phyloP scores from a whole-genome alignment of 2,329 filamentous ascomycete species.

The Xylariaceae sp. region DNA sequence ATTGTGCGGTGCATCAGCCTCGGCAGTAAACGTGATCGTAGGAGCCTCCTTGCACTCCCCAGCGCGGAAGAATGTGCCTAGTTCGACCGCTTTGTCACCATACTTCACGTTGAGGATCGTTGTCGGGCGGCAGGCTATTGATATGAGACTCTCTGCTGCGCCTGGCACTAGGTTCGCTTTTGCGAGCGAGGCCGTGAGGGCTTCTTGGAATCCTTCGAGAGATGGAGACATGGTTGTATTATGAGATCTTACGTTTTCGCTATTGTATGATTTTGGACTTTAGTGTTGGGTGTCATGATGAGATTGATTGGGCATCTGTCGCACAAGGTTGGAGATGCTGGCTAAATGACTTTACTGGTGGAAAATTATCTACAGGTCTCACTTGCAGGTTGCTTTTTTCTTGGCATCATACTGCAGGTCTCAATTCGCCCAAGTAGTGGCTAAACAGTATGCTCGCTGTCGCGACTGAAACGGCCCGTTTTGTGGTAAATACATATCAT shows the following conservation, averaged over 20 bases:
- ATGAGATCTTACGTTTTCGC: too few relatives aligned
- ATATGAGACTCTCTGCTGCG: conserved; percentile 37
- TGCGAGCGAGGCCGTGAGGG: conserved; percentile 31
- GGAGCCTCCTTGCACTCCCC: conserved; percentile 36
- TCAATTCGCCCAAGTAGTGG: not conserved
- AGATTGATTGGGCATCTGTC: too few relatives aligned
- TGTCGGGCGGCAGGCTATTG: conserved; percentile 38
- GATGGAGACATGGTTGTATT: conserved; percentile 2
- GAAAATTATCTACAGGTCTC: conserved; percentile 12
- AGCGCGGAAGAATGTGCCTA: conserved; percentile 39
- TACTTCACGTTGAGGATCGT: conserved; percentile 37
- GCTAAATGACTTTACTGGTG: conserved; percentile 11
- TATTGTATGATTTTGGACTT: too few relatives aligned
- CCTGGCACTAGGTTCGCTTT: conserved; percentile 39
- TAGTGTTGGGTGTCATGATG: too few relatives aligned
- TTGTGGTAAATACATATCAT: too few relatives aligned
- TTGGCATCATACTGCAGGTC: conserved; percentile 6
- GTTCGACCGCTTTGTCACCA: conserved; percentile 30
- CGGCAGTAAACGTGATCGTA: conserved; percentile 33
- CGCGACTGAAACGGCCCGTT: not conserved
- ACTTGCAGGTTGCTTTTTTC: conserved; percentile 6
- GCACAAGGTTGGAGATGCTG: too few relatives aligned
- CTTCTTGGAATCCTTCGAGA: conserved; percentile 18
- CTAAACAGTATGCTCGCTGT: not conserved
- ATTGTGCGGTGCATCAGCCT: conserved; percentile 27